phyloP scores from a whole-genome alignment of 371 early-diverging fungal genomes.

The Lichtheimia ornata region DNA sequence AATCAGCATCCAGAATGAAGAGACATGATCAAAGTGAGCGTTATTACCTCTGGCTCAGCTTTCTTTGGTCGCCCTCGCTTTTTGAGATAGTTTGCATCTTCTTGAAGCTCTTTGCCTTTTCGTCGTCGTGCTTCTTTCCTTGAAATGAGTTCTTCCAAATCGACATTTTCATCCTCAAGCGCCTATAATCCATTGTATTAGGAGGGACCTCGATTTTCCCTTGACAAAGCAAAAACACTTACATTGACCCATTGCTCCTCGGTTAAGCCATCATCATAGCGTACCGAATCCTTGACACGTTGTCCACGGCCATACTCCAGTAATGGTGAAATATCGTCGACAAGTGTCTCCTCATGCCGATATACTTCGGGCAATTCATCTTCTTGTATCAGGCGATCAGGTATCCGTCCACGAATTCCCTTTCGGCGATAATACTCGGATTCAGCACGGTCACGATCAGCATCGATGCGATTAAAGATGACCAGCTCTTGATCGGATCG shows the following conservation, averaged over 20 bases:
- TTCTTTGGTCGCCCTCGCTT: constrained; percentile 21
- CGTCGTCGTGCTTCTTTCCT: constrained; percentile 19
- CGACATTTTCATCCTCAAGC: constrained; percentile 22
- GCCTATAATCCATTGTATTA: constrained; percentile 6
- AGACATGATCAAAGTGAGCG: neutral
- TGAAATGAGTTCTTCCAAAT: constrained; percentile 21
- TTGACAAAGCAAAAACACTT: constrained; percentile 12
- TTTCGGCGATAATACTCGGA: constrained; percentile 15
- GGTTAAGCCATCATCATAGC: constrained; percentile 91
- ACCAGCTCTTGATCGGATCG: constrained; percentile 76
- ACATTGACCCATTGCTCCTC: constrained; percentile 92
- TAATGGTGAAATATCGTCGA: constrained; percentile 10
- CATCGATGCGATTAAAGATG: constrained; percentile 74
- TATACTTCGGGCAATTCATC: constrained; percentile 81
- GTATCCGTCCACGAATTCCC: constrained; percentile 35
- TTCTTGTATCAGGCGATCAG: constrained; percentile 76
- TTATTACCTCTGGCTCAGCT: constrained; percentile 10
- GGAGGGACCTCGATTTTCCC: constrained; percentile 11
- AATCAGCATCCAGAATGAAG: neutral
- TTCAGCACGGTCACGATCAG: constrained; percentile 58
- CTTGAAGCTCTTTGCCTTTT: constrained; percentile 8
- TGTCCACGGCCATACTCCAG: constrained; percentile 74
- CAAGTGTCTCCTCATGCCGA: constrained; percentile 47
- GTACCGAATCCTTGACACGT: constrained; percentile 66
- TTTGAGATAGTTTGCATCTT: constrained; percentile 5